Evolutionary conservation across 2,329 filamentous ascomycete genomes (phyloP), one percentile per base, ranked within the genome.

Genomic region (Neonectria punicea): DNA sequence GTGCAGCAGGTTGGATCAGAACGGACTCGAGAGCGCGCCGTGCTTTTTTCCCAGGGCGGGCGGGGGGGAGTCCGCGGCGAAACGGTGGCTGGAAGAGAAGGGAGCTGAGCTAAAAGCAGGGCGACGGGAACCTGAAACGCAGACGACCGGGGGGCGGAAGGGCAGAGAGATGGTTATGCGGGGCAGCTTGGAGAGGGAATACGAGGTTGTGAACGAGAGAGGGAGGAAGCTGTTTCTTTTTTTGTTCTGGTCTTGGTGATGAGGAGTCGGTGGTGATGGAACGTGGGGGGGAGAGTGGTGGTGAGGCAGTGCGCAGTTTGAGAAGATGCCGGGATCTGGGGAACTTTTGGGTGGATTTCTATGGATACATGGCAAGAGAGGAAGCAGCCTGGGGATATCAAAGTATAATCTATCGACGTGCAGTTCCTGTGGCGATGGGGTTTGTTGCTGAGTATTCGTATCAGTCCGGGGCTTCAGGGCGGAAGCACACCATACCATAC

Each of bases 41-140:
- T 63, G 61, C 61, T 39, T 39, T 39, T n/a, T 16, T 1, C 34
- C 22, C 10, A 25, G 34, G 51, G 30, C 13, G 14, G 46, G 18
- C 2, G 44, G 34, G 18, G 8, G 44, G 25, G 39, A 25, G 30
- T 25, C 25, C 25, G 6, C 46, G 36, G 43, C 50, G 30, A 61
- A 54, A 49, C 43, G 60, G 50, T 55, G 53, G 54, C 44, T 46
- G 54, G 61, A 49, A 39, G 41, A 43, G 47, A 20, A n/a, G n/a
- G 8, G n/a, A 43, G 39, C 39, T 43, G 39, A 43, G n/a, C 39
- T 43, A 20, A 43, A 59, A 56, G 58, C 16, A 39, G 32, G n/a
- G 22, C 46, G 36, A 61, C 56, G 61, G 65, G 54, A 65, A 67
- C 65, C 65, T 67, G 65, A 67, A 67, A 67, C 65, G 54, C 62